These are phyloP conservation scores for Ceratocystiopsis sp. DNA, from an alignment of 2,329 filamentous ascomycete genomes.

Conservation along the genomic window DNA sequence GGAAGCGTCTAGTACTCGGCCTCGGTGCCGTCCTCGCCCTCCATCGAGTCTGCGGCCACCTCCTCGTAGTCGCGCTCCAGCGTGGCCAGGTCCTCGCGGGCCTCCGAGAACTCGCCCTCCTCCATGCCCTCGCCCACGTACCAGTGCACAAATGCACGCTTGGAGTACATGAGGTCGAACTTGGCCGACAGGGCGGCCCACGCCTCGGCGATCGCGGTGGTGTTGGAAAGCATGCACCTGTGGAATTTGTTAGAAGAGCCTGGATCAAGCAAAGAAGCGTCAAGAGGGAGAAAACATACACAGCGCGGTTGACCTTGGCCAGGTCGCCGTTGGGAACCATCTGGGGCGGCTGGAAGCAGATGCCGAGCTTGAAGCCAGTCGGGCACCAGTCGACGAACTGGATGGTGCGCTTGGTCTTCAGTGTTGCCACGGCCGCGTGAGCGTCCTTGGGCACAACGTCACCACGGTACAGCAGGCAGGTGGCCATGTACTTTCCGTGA, in stretches of 20 bases:
- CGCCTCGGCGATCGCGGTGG: conserved; percentile 55
- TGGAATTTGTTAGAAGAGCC: conserved; percentile 10
- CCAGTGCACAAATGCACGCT: conserved; percentile 63
- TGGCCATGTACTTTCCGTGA: conserved; percentile 99
- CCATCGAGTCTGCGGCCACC: conserved; percentile 85
- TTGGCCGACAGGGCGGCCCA: conserved; percentile 59
- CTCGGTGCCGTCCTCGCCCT: conserved; percentile 68
- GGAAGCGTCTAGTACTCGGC: conserved; percentile 62
- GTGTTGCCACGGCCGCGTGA: conserved; percentile 77
- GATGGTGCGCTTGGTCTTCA: conserved; percentile 99
- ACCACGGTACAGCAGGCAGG: conserved; percentile 92
- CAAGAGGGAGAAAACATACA: conserved; percentile 43
- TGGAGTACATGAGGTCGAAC: conserved; percentile 66
- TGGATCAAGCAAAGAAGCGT: conserved; percentile 1
- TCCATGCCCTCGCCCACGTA: conserved; percentile 86
- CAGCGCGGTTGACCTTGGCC: conserved; percentile 93
- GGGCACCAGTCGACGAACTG: conserved; percentile 99
- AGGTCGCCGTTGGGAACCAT: conserved; percentile 54
- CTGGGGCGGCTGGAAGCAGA: conserved; percentile 97
- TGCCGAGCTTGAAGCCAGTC: conserved; percentile 99
- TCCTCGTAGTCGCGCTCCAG: conserved; percentile 98
- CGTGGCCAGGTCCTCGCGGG: conserved; percentile 79
- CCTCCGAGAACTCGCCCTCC: conserved; percentile 79
- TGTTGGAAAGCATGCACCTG: conserved; percentile 91
- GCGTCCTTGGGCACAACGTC: conserved; percentile 96